phyloP scores from a whole-genome alignment of 306 rosid species.

The Carpinus fangiana region DNA sequence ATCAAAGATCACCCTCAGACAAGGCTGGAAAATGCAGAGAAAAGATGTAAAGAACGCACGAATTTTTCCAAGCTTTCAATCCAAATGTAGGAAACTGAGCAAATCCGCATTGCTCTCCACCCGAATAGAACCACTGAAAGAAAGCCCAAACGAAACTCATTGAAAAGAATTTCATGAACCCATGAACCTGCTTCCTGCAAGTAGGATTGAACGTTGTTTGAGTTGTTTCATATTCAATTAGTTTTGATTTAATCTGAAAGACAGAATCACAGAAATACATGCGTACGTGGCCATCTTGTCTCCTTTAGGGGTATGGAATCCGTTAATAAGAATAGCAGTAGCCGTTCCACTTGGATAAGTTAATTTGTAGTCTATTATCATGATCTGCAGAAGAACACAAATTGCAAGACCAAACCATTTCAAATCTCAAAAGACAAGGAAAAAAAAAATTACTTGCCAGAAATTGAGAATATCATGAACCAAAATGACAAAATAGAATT shows the following conservation, averaged over 20 bases:
- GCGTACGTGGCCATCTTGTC: slow-evolving; percentile 81
- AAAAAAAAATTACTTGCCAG: slow-evolving; percentile 3
- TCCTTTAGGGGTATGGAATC: slow-evolving; percentile 92
- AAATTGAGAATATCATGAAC: not conserved
- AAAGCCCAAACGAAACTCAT: slow-evolving; percentile 84
- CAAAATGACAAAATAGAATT: too few species aligned
- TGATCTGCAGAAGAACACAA: slow-evolving; percentile 61
- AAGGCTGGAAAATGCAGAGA: slow-evolving; percentile 4
- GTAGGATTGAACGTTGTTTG: slow-evolving; percentile 21
- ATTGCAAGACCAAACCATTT: slow-evolving; percentile 19
- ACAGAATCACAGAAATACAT: slow-evolving; percentile 5
- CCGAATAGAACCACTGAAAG: slow-evolving; percentile 92
- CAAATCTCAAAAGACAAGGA: not conserved
- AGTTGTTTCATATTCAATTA: slow-evolving; percentile 29
- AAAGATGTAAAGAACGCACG: slow-evolving; percentile 49
- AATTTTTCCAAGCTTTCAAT: slow-evolving; percentile 73
- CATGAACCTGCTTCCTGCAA: slow-evolving; percentile 86
- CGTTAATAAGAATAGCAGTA: slow-evolving; percentile 95
- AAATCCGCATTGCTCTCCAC: slow-evolving; percentile 84
- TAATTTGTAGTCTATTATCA: slow-evolving; percentile 91
- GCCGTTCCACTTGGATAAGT: slow-evolving; percentile 98
- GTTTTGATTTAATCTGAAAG: not conserved
- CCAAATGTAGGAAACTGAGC: slow-evolving; percentile 94
- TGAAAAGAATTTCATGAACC: slow-evolving; percentile 74
- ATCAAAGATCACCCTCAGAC: slow-evolving; percentile 10